Base-by-base conservation (phyloP, 768 basidiomycete species). In the Tricholoma sp. region DNA sequence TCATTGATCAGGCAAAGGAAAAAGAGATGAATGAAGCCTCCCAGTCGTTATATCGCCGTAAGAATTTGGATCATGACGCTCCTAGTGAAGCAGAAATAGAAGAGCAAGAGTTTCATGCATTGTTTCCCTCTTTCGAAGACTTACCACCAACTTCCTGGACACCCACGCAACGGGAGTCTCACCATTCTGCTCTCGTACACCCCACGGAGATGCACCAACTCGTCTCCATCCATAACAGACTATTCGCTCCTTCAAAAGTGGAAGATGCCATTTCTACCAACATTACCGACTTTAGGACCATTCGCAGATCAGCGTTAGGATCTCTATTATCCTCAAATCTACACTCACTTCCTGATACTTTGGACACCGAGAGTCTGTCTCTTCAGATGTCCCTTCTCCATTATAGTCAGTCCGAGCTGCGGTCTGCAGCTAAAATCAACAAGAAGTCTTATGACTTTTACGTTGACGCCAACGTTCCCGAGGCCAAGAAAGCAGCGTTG, bases 71-170 rank as follows among this genome's bases (percentile, higher is more conserved):
- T 12, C 72, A 89, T 49, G 73, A 79, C 27, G 78, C 78, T 27
- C 69, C 78, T 9, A 80, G 79, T 11, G 94, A 95, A 58, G 83
- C 82, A 4, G 89, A 93, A 64, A 66, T 81, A 35, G 93, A 97
- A 66, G 90, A 89, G 68, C 77, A 79, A 59, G 97, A 98, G 62
- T 92, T 98, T 64, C 72, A 85, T 46, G 73, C 82, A 5, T 69
- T 98, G 27, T 99, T 99, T 71, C 97, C 97, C 11, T 83, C 84
- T 10, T 96, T 85, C 62, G 89, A 88, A 55, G 76, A 70, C 22
- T 68, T 85, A 14, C 74, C 79, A 32, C 61, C 71, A n/a, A 64
- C 65, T 19, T 47, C 60, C 24, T 41, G 32, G 24, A n/a, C 58
- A 19, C 52, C 53, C 31, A 32, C 49, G 57, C 45, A 64, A 58